phyloP scores from a whole-genome alignment of 768 basidiomycete species.

The Asterophora parasitica region DNA sequence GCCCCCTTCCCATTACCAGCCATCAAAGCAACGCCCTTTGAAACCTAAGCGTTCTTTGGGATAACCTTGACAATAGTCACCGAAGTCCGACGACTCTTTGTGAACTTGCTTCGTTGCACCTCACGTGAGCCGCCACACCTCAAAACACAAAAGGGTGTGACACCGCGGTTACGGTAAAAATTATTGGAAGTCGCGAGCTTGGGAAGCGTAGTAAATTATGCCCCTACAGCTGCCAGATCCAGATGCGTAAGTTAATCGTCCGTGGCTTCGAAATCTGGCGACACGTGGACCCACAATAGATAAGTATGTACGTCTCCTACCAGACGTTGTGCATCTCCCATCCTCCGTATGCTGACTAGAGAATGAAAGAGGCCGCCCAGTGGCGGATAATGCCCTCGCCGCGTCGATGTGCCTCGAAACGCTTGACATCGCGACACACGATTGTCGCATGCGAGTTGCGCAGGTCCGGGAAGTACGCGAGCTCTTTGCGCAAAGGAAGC shows the following conservation, averaged over 20 bases:
- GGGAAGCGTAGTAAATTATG: background rate
- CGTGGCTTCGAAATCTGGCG: conserved; percentile 1
- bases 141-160: no score
- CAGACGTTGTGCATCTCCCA: no score
- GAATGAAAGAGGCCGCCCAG: conserved; percentile 59
- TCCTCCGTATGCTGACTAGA: no score
- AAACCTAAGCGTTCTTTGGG: no score
- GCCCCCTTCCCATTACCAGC: no score
- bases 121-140: no score
- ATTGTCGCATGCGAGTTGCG: conserved; percentile 70
- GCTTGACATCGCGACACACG: conserved; percentile 60
- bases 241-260: background rate
- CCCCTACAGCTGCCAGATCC: background rate
- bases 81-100: background rate
- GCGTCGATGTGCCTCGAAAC: conserved; percentile 49
- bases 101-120: background rate
- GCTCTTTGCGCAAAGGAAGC: conserved; percentile 68
- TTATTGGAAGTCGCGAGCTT: background rate
- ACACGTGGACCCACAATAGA: background rate
- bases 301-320: background rate
- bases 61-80: background rate
- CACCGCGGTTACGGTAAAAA: no score
- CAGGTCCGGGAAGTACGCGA: conserved; percentile 56
- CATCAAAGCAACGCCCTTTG: no score
- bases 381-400: conserved; percentile 68